Evolutionary conservation across 2,329 filamentous ascomycete species (phyloP).

Genomic region (Xylaria polymorpha): DNA sequence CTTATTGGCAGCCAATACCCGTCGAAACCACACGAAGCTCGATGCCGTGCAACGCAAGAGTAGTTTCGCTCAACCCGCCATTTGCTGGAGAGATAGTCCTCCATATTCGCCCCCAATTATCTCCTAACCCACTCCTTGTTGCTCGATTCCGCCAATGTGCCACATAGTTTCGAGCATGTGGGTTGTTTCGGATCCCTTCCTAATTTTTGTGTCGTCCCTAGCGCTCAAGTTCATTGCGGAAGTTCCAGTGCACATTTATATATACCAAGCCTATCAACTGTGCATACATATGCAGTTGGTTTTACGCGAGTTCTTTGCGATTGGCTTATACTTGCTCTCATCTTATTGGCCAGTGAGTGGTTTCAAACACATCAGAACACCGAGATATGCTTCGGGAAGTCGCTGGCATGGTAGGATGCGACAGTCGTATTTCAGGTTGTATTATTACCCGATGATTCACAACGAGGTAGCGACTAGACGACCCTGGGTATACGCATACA

Average conservation of each 20-base stretch:
- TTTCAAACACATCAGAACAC: background rate
- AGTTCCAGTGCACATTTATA: background rate
- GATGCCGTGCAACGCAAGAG: constrained; percentile 13
- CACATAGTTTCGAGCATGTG: constrained; percentile 2
- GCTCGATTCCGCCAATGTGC: background rate
- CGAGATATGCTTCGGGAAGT: background rate
- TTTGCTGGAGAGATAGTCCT: constrained; percentile 9
- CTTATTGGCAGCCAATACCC: background rate
- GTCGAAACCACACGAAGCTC: background rate
- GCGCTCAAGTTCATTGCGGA: background rate
- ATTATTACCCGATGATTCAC: constrained; percentile 1
- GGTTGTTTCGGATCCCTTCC: background rate
- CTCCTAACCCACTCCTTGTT: background rate
- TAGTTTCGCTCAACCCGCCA: constrained; percentile 3
- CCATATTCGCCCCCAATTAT: constrained; percentile 3
- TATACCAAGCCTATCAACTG: background rate
- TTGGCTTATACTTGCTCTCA: background rate
- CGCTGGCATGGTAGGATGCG: constrained; percentile 5
- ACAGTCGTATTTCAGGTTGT: background rate
- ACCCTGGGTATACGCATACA: background rate
- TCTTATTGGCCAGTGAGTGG: background rate
- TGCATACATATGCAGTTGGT: background rate
- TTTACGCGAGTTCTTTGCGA: background rate
- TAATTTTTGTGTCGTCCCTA: background rate
- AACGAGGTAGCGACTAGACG: background rate